These are phyloP conservation scores for Solanum boliviense DNA, from an alignment of 257 asterid species.

Conservation along the genomic window DNA sequence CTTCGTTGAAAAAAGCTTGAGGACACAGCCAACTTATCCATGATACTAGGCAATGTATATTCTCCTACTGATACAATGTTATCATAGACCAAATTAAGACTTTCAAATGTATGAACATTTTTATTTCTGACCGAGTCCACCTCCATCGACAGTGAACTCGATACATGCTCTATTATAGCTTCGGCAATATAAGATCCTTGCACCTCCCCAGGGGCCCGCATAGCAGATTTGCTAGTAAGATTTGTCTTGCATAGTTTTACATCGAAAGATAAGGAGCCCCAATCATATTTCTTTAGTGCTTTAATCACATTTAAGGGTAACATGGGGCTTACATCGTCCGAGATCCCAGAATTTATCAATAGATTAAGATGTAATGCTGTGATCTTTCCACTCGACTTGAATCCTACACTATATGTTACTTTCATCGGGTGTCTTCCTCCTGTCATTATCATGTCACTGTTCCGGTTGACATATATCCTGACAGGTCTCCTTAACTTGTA, in stretches of 20 bases:
- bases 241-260: constrained; percentile 66
- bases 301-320: constrained; percentile 28
- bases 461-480: constrained; percentile 47
- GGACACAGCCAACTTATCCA: constrained; percentile 45
- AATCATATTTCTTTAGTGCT: constrained; percentile 50
- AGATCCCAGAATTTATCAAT: constrained; percentile 51
- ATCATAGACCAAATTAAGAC: constrained; percentile 35
- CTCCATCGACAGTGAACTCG: constrained; percentile 34
- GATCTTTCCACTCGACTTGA: constrained; percentile 54
- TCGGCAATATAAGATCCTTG: constrained; percentile 69
- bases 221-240: constrained; percentile 47
- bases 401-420: constrained; percentile 57
- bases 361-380: constrained; percentile 61
- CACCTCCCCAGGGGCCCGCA: constrained; percentile 78
- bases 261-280: constrained; percentile 63
- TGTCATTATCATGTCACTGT: constrained; percentile 53
- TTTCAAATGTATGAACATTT: constrained; percentile 53
- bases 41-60: constrained; percentile 45
- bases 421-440: constrained; percentile 85
- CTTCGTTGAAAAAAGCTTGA: constrained; percentile 28
- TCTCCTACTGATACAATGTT: constrained; percentile 19
- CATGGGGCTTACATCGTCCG: constrained; percentile 39
- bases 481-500: constrained; percentile 59
- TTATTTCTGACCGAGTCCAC: constrained; percentile 36
- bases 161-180: constrained; percentile 54